Evolutionary conservation across 257 asterid species (phyloP).

Genomic region (Datura wrightii): DNA sequence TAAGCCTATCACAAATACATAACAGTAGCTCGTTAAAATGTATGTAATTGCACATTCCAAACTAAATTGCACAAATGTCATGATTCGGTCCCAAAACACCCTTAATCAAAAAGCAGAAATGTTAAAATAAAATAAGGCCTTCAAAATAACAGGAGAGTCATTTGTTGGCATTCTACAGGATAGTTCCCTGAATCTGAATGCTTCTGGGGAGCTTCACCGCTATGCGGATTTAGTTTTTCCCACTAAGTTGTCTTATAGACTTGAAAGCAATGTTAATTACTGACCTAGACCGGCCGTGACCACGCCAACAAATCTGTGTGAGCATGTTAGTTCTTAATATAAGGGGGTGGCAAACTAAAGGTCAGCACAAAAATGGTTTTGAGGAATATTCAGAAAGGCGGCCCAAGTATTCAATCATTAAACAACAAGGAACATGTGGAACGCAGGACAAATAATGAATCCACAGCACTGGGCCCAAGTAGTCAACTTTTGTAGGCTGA

Average conservation of each 20-base stretch:
- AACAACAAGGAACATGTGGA: neutral
- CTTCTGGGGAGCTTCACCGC: neutral
- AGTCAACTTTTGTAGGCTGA: neutral
- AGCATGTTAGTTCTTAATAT: neutral
- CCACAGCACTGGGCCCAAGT: neutral
- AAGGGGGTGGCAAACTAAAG: neutral
- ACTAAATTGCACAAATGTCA: neutral
- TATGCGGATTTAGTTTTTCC: neutral
- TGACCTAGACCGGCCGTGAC: neutral
- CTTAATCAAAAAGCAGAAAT: neutral
- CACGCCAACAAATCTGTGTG: neutral
- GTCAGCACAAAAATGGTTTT: neutral
- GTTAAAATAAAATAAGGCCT: neutral
- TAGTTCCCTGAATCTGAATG: neutral
- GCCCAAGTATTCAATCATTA: constrained; percentile 5
- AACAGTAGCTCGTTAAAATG: constrained; percentile 23
- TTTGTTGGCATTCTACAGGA: neutral
- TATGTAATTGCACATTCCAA: neutral
- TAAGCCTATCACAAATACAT: constrained; percentile 66
- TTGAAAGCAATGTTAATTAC: neutral
- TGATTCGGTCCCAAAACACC: neutral
- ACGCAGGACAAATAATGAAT: neutral
- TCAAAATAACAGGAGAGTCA: neutral
- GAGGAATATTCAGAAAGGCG: neutral
- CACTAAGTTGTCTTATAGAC: neutral